Evolutionary conservation across 495 filamentous ascomycete genomes (phyloP), one percentile per base, ranked within the genome.

Genomic region (Oleoguttula mirabilis): DNA sequence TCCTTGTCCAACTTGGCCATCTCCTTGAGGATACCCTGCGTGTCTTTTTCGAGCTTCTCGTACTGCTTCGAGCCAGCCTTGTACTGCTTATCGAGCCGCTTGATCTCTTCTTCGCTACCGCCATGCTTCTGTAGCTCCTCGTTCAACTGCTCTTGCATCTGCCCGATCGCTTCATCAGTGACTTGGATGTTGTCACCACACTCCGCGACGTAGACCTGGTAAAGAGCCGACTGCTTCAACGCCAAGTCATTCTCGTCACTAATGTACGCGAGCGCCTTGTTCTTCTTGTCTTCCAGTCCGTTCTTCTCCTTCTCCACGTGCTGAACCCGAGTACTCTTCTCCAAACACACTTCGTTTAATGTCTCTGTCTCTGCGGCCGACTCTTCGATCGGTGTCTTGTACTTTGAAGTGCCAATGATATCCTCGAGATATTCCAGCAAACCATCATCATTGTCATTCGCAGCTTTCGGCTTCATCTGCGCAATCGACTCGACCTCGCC

Each of bases 401-500:
- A 98, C 56, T 92, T 93, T 11, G 87, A 94, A 0, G 90, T 98
- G 39, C 90, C 90, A 47, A 98, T 95, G 52, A 98, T 96, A 59
- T 98, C 90, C 57, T 98, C 90, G 1, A 98, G 76, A 52, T 98
- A 98, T 59, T 98, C 90, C 19, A 98, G 68, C 20, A 98, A 72
- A 14, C 90, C 90, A 56, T 98, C 90, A 51, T 98, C 90, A 51
- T 94, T 87, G 53, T 96, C 90, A 47, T 82, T 84, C 17, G 70
- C 79, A 3, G 92, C 90, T 60, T 98, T 98, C 1, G 90, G 73
- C 61, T 96, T 98, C 90, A 98, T 98, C 64, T 98, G 90, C 20
- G 90, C 88, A 53, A 98, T 98, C 0, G 87, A 94, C 58, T 98
- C 90, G 43, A 98, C 90, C 60, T 98, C 90, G 48, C 90, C 90